Percentiles rank a stretch among this genome's conserved stretches.
These are phyloP conservation scores for Penicillium parvum DNA, from an alignment of 495 filamentous ascomycete genomes.

Conservation along the genomic window DNA sequence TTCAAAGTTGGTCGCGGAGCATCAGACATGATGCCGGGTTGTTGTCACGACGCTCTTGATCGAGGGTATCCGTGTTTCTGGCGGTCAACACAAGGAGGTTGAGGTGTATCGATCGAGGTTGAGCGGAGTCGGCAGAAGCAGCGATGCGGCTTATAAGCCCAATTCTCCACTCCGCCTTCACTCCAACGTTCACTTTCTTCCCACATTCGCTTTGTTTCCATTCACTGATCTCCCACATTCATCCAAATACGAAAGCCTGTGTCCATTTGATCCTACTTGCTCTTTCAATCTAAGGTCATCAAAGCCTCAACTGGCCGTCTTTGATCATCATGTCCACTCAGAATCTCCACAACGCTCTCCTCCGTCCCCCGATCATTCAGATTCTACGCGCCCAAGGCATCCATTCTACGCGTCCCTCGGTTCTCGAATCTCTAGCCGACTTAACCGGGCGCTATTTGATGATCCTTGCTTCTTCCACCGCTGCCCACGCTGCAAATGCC, in stretches of 20 bases:
- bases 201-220: not conserved
- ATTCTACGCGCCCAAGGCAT: conserved; percentile 86
- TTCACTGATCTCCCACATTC: not conserved
- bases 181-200: not conserved
- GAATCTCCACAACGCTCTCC: conserved; percentile 66
- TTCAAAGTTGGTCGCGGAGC: conserved; percentile 44
- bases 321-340: conserved; percentile 35
- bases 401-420: conserved; percentile 66
- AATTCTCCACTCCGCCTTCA: not conserved
- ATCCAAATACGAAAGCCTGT: not conserved
- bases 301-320: not conserved
- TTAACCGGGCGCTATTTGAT: conserved; percentile 69
- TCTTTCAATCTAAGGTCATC: too few species aligned
- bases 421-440: conserved; percentile 74
- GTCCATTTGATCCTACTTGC: not conserved
- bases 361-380: conserved; percentile 76
- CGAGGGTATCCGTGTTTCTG: not conserved
- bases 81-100: not conserved
- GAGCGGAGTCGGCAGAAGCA: not conserved
- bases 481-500: conserved; percentile 53
- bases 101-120: not conserved
- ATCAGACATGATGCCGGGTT: conserved; percentile 32
- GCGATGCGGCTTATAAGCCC: not conserved
- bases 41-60: not conserved
- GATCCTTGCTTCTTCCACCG: conserved; percentile 60